A percentile compares a stretch with the other conserved stretches of the same genome.
Conservation (phyloP, 768 basidiomycete species). For the Rubroboletus pulcherrimus region DNA sequence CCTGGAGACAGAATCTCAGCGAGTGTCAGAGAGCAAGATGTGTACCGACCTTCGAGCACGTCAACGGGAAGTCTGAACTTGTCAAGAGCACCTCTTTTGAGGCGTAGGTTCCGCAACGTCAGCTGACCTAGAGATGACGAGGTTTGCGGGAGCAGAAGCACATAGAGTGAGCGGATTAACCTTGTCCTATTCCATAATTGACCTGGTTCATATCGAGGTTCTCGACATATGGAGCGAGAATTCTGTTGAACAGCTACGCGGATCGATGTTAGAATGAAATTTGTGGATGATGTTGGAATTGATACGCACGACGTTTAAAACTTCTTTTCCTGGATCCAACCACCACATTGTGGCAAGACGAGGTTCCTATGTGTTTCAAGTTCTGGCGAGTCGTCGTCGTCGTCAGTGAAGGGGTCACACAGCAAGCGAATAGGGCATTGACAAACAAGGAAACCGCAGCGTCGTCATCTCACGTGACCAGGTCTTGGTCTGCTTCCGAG, state of each 20-base stretch:
- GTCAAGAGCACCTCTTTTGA: slow-evolving; percentile 92
- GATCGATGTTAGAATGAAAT: background rate
- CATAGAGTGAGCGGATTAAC: slow-evolving; percentile 32
- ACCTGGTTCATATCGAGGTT: slow-evolving; percentile 94
- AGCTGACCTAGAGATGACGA: slow-evolving; percentile 54
- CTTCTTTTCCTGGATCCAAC: slow-evolving; percentile 83
- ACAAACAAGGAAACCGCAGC: slow-evolving; percentile 21
- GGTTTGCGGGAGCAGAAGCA: background rate
- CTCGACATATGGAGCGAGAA: slow-evolving; percentile 93
- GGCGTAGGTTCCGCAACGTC: slow-evolving; percentile 72
- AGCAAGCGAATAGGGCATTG: slow-evolving; percentile 29
- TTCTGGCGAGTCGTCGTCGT: background rate
- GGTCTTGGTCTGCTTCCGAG: background rate
- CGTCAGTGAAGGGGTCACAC: background rate
- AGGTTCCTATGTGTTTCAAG: background rate
- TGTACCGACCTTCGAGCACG: slow-evolving; percentile 74
- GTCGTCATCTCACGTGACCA: slow-evolving; percentile 29
- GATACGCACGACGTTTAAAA: slow-evolving; percentile 62
- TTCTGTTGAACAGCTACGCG: slow-evolving; percentile 75
- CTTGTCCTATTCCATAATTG: slow-evolving; percentile 89
- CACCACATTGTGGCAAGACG: slow-evolving; percentile 64
- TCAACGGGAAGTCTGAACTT: slow-evolving; percentile 95
- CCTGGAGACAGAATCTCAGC: slow-evolving; percentile 41
- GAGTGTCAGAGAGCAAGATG: background rate
- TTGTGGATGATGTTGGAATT: background rate